A percentile compares a stretch with the other conserved stretches of the same genome.
These are phyloP conservation scores for Capniomyces stellatus DNA, from an alignment of 371 early-diverging fungal species.

Conservation along the genomic window DNA sequence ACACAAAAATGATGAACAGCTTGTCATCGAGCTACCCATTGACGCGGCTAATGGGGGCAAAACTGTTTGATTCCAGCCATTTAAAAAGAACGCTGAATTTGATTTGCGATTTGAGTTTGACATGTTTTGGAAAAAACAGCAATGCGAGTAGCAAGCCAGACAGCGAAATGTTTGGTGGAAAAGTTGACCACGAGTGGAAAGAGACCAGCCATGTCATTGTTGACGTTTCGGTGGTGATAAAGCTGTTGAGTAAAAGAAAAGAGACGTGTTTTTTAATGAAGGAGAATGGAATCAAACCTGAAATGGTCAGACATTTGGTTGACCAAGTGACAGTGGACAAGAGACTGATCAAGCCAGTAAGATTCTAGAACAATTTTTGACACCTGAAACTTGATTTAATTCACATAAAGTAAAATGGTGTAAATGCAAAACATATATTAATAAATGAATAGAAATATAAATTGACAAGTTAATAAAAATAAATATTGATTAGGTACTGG, in stretches of 20 bases:
- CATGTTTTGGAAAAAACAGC: too few relatives aligned
- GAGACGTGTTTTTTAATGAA: neutral
- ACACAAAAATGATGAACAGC: neutral
- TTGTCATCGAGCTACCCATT: neutral
- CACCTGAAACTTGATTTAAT: too few relatives aligned
- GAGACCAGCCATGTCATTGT: neutral
- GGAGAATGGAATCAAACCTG: neutral
- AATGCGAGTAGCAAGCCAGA: too few relatives aligned
- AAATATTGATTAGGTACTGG: neutral
- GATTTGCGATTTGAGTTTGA: neutral
- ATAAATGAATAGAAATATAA: too few relatives aligned
- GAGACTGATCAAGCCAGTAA: neutral
- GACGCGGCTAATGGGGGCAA: neutral
- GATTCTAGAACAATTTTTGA: too few relatives aligned
- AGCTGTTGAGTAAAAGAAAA: neutral
- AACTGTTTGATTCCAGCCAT: slow-evolving; percentile 1
- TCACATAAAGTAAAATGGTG: too few relatives aligned
- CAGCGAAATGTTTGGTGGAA: too few relatives aligned
- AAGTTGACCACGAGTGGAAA: too few relatives aligned
- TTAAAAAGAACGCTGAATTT: neutral
- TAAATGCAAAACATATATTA: too few relatives aligned
- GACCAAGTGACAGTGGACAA: neutral
- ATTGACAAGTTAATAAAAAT: too few relatives aligned
- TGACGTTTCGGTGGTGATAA: neutral
- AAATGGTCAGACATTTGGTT: neutral